These are phyloP conservation scores for Leishmania turanica DNA, from an alignment of 208 protist species.

Conservation along the genomic window DNA sequence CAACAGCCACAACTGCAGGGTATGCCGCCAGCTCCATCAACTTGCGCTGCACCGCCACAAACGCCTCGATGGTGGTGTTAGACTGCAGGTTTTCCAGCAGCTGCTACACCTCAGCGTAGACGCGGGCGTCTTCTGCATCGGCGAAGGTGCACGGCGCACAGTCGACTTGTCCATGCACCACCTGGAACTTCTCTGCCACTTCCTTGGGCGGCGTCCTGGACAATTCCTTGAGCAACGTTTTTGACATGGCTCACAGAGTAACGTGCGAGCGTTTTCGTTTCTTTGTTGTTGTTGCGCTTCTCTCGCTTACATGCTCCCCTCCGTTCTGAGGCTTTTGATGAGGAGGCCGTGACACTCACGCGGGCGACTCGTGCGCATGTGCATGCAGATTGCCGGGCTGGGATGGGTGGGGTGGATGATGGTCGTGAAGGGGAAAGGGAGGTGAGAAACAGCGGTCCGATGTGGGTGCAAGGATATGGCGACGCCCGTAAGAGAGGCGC, in stretches of 20 bases:
- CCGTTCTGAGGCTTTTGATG: background rate
- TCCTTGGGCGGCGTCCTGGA: background rate
- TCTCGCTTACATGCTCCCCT: no score
- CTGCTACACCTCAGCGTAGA: slow-evolving; percentile 26
- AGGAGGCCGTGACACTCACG: background rate
- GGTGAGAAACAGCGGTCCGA: background rate
- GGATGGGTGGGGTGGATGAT: no score
- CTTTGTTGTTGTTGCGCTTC: background rate
- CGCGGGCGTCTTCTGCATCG: slow-evolving; percentile 17
- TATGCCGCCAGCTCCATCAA: slow-evolving; percentile 15
- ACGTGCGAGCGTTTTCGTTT: no score
- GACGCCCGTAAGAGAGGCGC: background rate
- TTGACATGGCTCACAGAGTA: background rate
- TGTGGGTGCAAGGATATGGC: background rate
- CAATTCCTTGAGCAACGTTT: background rate
- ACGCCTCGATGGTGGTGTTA: background rate
- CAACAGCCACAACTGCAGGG: slow-evolving; percentile 23
- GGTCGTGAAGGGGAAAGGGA: background rate
- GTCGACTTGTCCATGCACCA: slow-evolving; percentile 19
- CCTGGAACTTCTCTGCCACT: background rate
- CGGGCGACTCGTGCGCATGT: background rate
- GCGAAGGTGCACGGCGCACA: slow-evolving; percentile 22
- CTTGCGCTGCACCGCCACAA: slow-evolving; percentile 14
- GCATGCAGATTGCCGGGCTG: background rate
- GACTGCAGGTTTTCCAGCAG: slow-evolving; percentile 11